Evolutionary conservation across 2,329 filamentous ascomycete species (phyloP), one percentile per base, ranked within the genome.

Genomic region (Botryotinia convoluta): DNA sequence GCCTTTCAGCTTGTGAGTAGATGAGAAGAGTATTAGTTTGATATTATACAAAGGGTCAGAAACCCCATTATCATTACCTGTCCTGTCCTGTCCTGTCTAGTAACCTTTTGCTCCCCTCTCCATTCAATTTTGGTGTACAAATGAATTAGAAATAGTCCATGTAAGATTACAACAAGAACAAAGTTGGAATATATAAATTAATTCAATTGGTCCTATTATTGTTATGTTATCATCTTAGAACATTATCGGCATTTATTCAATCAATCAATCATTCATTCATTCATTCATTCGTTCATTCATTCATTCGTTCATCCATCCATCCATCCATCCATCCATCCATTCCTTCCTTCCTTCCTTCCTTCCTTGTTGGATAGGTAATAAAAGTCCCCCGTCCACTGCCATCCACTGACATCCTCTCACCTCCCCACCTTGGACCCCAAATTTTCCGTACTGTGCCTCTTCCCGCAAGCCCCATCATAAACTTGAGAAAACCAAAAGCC

Each of bases 371-470:
- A 51, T 18, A 37, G 26, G 16, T 26, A 16, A n/a, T 14, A n/a
- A 51, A 51, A n/a, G 0, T 51, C 48, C 26, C 48, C 26, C 48
- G 26, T n/a, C 48, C 48, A n/a, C 45, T n/a, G 9, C 14, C n/a
- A n/a, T 14, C 48, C 48, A 51, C 26, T 51, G 22, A 22, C 22
- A 37, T n/a, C 44, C 63, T 48, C n/a, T 18, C 37, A 8, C 14
- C n/a, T n/a, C 48, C 69, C 60, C 60, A 64, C 69, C 60, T 65
- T 71, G 69, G 42, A 72, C 70, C 61, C 61, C 69, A 65, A 72
- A 72, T 59, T 44, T 39, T 29, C 32, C 64, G 22, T 54, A 37
- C 61, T 72, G 70, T 72, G 70, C 51, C 67, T 69, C 67, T 69
- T 69, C 51, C 37, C 68, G 39, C 68, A 32, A 71, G 57, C 48